Base-by-base conservation (phyloP, 2,329 filamentous ascomycete genomes). In the Paracorniculantispora psalliotae region DNA sequence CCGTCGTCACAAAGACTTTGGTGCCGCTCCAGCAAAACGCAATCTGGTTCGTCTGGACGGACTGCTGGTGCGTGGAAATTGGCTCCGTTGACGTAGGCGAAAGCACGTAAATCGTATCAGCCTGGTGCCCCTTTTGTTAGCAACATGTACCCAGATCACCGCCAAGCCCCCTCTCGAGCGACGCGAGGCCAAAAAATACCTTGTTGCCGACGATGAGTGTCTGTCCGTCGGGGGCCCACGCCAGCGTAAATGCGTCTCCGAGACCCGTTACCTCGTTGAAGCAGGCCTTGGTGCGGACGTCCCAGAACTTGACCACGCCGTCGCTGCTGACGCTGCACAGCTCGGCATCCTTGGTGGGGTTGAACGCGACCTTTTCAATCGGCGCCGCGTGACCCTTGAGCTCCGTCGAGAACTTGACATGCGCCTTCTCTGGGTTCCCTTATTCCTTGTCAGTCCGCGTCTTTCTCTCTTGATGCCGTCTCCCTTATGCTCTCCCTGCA, bases 351-450 rank as follows among this genome's bases (percentile, higher is more conserved):
- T 87, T 89, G 60, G 82, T 81, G 0, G 90, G 90, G 67, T 91
- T 90, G 73, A 91, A 93, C 1, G 86, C 87, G 1, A 93, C 85
- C 68, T 88, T 88, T 68, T 92, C 89, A 48, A 92, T 85, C 28
- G 81, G 72, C 26, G 84, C 80, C 6, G 78, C 68, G 70, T 90
- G 85, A 28, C 87, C 86, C 65, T 86, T 87, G 62, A 92, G 81
- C 68, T 92, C 89, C 0, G 89, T 92, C 10, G 88, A 89, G 69
- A 88, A 86, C 64, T 87, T 87, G 39, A 89, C 83, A 64, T 88
- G 85, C 2, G 86, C 81, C 67, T 88, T 86, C 65, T 93, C 90
- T 1, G 89, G 87, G 65, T 92, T 92, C 90, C 82, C 82, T 85
- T 33, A n/a, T 25, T 10, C 12, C n/a, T 35, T 17, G n/a, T 17